Conservation (phyloP, 768 basidiomycete species). For the Tephrocybe rancida region DNA sequence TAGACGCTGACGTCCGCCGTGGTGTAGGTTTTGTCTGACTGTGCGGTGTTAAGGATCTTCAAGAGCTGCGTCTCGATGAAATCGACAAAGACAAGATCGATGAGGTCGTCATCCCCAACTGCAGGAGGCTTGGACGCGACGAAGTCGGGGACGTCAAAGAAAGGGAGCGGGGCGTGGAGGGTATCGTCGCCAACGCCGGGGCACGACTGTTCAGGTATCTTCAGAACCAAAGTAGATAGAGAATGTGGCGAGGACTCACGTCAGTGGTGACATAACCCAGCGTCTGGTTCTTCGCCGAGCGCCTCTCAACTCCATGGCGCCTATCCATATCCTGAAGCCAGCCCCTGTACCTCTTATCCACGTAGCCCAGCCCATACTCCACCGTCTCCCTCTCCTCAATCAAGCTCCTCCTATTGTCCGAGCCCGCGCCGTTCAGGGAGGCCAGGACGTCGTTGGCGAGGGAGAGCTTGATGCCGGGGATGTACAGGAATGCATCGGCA, state of each 20-base stretch:
- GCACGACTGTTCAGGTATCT: conserved; percentile 47
- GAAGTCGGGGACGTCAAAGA: conserved; percentile 56
- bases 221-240: not conserved
- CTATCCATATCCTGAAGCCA: conserved; percentile 66
- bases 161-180: conserved; percentile 61
- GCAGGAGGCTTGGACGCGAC: conserved; percentile 58
- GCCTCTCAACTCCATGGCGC: conserved; percentile 36
- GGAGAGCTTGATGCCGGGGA: conserved; percentile 53
- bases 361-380: conserved; percentile 1
- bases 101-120: conserved; percentile 46
- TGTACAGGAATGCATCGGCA: conserved; percentile 61
- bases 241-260: not conserved
- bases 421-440: conserved; percentile 44
- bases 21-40: conserved; percentile 53
- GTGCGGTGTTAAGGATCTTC: conserved; percentile 57
- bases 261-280: conserved; percentile 71
- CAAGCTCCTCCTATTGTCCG: conserved; percentile 2
- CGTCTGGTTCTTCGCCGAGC: conserved; percentile 56
- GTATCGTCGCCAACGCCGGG: conserved; percentile 79
- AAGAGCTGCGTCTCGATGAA: conserved; percentile 64
- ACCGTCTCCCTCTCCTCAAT: conserved; percentile 36
- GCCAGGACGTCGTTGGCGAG: conserved; percentile 58
- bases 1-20: conserved; percentile 44
- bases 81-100: conserved; percentile 79
- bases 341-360: conserved; percentile 15